A percentile compares a stretch with the other conserved stretches of the same genome.
Evolutionary conservation across 2,329 filamentous ascomycete species (phyloP).

Genomic region (Sarocladium kiliense): DNA sequence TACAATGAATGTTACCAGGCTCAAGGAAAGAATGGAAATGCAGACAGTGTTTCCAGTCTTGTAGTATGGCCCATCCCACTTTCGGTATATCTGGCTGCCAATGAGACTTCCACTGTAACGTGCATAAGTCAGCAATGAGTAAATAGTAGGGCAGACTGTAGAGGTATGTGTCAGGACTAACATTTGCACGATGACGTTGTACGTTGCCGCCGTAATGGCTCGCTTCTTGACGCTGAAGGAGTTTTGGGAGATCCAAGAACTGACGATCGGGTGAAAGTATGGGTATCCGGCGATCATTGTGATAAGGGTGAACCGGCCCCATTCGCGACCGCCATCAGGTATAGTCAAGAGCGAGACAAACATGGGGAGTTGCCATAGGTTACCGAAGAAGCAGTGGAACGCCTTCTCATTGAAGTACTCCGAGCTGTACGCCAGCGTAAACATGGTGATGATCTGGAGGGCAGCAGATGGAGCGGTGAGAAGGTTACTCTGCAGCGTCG

Average conservation of each 20-base stretch:
- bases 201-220: conserved; percentile 41
- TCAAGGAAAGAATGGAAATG: conserved; percentile 45
- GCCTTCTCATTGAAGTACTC: conserved; percentile 51
- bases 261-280: conserved; percentile 52
- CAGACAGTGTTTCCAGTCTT: conserved; percentile 52
- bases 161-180: conserved; percentile 11
- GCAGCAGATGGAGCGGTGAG: conserved; percentile 55
- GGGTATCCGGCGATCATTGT: conserved; percentile 50
- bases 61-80: conserved; percentile 50
- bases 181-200: conserved; percentile 43
- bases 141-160: background rate
- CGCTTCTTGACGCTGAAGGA: conserved; percentile 45
- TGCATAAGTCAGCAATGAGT: background rate
- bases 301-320: conserved; percentile 46
- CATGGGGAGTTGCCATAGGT: conserved; percentile 47
- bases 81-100: conserved; percentile 43
- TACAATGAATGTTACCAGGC: conserved; percentile 42
- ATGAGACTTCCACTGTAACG: conserved; percentile 32
- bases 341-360: conserved; percentile 46
- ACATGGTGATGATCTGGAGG: conserved; percentile 52
- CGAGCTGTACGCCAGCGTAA: conserved; percentile 47
- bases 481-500: conserved; percentile 56
- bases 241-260: conserved; percentile 45
- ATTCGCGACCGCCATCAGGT: conserved; percentile 41
- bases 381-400: conserved; percentile 45